phyloP scores from a whole-genome alignment of 768 basidiomycete species.

The Mycena leptocephala region DNA sequence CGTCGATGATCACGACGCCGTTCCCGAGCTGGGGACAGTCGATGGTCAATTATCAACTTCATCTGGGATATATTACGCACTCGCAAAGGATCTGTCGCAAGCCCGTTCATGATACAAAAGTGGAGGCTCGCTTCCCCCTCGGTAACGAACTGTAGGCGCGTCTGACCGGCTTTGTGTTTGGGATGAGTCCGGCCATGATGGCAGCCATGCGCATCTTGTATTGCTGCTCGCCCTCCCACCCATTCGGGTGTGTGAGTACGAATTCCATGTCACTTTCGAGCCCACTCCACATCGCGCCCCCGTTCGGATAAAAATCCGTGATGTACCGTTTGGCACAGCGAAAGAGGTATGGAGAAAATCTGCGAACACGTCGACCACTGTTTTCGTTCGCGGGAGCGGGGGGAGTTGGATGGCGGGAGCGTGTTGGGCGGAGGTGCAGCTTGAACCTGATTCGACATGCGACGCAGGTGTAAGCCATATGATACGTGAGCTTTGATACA shows the following conservation, averaged over 20 bases:
- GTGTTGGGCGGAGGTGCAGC: slow-evolving; percentile 53
- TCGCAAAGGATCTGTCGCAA: slow-evolving; percentile 55
- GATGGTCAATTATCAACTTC: not conserved
- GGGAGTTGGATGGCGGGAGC: slow-evolving; percentile 40
- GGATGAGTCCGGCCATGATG: slow-evolving; percentile 65
- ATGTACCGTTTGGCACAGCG: slow-evolving; percentile 64
- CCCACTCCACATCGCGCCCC: slow-evolving; percentile 61
- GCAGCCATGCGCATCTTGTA: slow-evolving; percentile 70
- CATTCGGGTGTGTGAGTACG: slow-evolving; percentile 75
- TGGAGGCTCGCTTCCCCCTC: slow-evolving; percentile 78
- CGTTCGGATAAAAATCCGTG: slow-evolving; percentile 60
- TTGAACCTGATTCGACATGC: slow-evolving; percentile 54
- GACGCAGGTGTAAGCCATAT: too few species aligned
- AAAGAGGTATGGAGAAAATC: slow-evolving; percentile 69
- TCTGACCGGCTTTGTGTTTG: slow-evolving; percentile 56
- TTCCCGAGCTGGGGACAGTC: not conserved
- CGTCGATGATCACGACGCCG: slow-evolving; percentile 71
- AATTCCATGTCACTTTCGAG: slow-evolving; percentile 63
- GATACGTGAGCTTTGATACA: too few species aligned
- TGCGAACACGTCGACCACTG: slow-evolving; percentile 57
- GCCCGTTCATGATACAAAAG: slow-evolving; percentile 66
- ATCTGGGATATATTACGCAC: slow-evolving; percentile 43
- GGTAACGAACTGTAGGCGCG: slow-evolving; percentile 69
- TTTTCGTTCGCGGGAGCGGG: slow-evolving; percentile 60
- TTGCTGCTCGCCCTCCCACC: slow-evolving; percentile 77